A percentile compares a stretch with the other conserved stretches of the same genome.
These are phyloP conservation scores for Alternaria consortialis DNA, from an alignment of 2,329 filamentous ascomycete genomes.

Conservation along the genomic window DNA sequence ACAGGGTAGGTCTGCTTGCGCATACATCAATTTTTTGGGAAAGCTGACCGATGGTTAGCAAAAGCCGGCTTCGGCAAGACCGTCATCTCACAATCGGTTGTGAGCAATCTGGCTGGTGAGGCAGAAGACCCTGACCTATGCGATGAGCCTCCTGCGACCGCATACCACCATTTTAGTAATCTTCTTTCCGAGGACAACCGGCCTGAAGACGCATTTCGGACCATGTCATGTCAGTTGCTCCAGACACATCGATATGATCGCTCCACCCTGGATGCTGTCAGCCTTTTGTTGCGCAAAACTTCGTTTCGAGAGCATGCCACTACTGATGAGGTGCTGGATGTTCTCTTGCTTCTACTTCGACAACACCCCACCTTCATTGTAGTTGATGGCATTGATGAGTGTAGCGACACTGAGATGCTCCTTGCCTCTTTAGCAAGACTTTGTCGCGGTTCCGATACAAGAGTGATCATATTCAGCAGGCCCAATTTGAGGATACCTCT, in stretches of 20 bases:
- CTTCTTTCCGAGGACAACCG: conserved; percentile 25
- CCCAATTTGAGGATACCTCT: conserved; percentile 36
- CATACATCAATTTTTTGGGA: neutral
- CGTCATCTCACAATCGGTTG: conserved; percentile 33
- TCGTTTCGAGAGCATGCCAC: conserved; percentile 36
- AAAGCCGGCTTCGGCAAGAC: conserved; percentile 45
- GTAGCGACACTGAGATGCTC: conserved; percentile 29
- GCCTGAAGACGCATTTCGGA: conserved; percentile 35
- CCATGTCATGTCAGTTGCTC: conserved; percentile 38
- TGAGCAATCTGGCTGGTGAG: conserved; percentile 32
- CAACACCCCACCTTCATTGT: conserved; percentile 45
- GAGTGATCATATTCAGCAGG: conserved; percentile 38
- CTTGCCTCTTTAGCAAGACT: conserved; percentile 33
- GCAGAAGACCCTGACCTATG: conserved; percentile 35
- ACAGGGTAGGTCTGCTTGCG: conserved; percentile 30
- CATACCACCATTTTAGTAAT: conserved; percentile 37
- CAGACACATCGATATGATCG: conserved; percentile 35
- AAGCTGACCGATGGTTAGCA: conserved; percentile 27
- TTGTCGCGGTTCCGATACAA: conserved; percentile 35
- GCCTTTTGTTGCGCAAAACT: conserved; percentile 38
- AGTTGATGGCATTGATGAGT: conserved; percentile 44
- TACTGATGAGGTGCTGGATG: conserved; percentile 36
- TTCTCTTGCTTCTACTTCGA: conserved; percentile 36
- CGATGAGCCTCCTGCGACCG: conserved; percentile 32
- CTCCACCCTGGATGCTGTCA: conserved; percentile 37